Conservation (phyloP, 805 yeast genomes). For the Candida succiphila region DNA sequence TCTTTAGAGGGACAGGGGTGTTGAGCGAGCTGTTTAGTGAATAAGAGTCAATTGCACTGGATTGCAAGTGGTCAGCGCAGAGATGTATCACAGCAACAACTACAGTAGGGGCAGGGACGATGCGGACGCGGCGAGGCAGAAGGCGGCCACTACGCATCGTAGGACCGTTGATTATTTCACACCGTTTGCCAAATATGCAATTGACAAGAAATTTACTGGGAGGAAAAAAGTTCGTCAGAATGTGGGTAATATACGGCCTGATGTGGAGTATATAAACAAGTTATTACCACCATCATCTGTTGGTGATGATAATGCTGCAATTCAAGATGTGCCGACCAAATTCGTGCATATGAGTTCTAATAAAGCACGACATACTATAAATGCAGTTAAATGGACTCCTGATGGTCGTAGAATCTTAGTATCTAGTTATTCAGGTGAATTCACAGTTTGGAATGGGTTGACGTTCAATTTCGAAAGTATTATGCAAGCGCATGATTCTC, state of each 20-base stretch:
- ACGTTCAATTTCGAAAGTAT: slow-evolving; percentile 93
- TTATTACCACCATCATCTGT: slow-evolving; percentile 64
- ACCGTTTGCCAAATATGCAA: slow-evolving; percentile 56
- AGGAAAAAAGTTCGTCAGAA: slow-evolving; percentile 24
- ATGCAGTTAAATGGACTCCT: slow-evolving; percentile 92
- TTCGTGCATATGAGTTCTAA: slow-evolving; percentile 87
- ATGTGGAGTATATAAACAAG: slow-evolving; percentile 52
- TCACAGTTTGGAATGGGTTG: slow-evolving; percentile 94
- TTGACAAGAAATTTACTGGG: slow-evolving; percentile 33
- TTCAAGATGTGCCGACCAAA: slow-evolving; percentile 62
- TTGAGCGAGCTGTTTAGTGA: no score
- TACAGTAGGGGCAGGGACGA: slow-evolving; percentile 6
- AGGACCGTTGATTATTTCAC: slow-evolving; percentile 75
- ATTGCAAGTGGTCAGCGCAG: no score
- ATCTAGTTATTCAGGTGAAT: slow-evolving; percentile 89
- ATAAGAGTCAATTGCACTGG: no score
- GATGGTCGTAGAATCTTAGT: slow-evolving; percentile 88
- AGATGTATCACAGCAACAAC: slow-evolving; percentile 4
- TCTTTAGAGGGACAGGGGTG: no score
- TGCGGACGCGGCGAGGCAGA: slow-evolving; percentile 7
- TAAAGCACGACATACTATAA: slow-evolving; percentile 85
- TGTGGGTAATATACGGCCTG: slow-evolving; percentile 54
- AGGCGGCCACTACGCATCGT: slow-evolving; percentile 27
- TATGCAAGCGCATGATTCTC: slow-evolving; percentile 96
- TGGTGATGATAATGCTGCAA: slow-evolving; percentile 33